Evolutionary conservation across 805 yeast genomes (phyloP).

Genomic region (Priceomyces carsonii): DNA sequence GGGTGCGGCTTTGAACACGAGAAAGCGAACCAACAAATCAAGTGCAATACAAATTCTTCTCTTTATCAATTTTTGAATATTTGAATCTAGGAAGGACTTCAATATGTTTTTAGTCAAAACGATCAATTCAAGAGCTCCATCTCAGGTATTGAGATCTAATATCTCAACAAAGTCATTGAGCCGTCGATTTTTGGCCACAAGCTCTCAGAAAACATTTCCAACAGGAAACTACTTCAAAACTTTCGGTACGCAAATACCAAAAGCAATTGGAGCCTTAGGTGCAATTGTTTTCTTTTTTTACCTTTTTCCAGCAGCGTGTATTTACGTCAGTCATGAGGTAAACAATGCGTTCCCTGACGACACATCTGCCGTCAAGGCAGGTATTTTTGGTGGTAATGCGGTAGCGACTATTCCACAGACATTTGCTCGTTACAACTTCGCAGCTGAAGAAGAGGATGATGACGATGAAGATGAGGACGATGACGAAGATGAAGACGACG

Average conservation of each 20-base stretch:
- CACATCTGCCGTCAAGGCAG: constrained; percentile 12
- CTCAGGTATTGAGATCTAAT: constrained; percentile 2
- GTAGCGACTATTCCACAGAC: constrained; percentile 13
- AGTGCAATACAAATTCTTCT: no score
- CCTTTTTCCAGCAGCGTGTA: constrained; percentile 12
- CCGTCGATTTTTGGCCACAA: constrained; percentile 1
- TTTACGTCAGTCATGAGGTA: constrained; percentile 6
- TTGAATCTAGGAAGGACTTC: no score
- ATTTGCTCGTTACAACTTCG: constrained; percentile 11
- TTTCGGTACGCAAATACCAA: constrained; percentile 10
- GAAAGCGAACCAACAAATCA: no score
- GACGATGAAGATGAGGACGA: constrained; percentile 6
- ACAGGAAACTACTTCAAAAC: constrained; percentile 9
- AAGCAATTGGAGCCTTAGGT: constrained; percentile 5
- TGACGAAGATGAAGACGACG: constrained; percentile 5
- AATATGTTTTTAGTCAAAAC: constrained; percentile 5
- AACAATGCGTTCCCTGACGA: constrained; percentile 10
- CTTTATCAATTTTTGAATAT: no score
- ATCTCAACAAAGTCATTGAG: neutral
- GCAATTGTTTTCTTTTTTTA: constrained; percentile 10
- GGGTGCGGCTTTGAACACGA: no score
- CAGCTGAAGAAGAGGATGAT: constrained; percentile 7
- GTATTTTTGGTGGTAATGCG: constrained; percentile 7
- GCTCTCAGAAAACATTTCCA: constrained; percentile 8
- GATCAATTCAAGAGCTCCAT: constrained; percentile 3